phyloP scores from a whole-genome alignment of 2,329 filamentous ascomycete species.

The Penicillium griseofulvum region DNA sequence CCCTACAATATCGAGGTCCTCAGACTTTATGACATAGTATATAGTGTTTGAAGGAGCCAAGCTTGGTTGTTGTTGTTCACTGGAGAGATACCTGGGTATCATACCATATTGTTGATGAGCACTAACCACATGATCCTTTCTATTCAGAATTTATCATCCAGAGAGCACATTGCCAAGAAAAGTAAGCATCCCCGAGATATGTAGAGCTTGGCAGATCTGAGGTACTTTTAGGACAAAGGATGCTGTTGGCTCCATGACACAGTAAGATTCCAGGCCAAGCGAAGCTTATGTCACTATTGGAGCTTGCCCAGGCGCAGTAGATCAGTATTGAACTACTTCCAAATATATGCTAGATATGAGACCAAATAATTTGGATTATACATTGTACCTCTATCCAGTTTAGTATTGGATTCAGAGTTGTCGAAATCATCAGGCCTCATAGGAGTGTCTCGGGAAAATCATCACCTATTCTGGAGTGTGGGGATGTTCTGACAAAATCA shows the following conservation, averaged over 20 bases:
- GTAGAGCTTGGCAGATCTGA: neutral
- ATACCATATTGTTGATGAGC: too few relatives aligned
- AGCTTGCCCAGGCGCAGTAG: neutral
- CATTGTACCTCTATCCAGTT: neutral
- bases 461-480: constrained; percentile 3
- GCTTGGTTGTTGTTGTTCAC: too few relatives aligned
- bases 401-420: neutral
- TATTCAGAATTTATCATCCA: neutral
- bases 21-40: too few relatives aligned
- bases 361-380: neutral
- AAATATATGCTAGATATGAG: neutral
- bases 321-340: neutral
- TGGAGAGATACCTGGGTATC: too few relatives aligned
- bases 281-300: neutral
- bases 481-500: neutral
- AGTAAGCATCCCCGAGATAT: neutral
- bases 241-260: neutral
- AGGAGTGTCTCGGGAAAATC: neutral
- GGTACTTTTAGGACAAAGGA: neutral
- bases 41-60: too few relatives aligned
- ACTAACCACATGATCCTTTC: neutral
- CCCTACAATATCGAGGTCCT: too few relatives aligned
- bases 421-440: neutral
- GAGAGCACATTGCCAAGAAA: neutral
- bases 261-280: neutral